Conservation (phyloP, 306 rosid species). For the Amphicarpaea edgeworthii region DNA sequence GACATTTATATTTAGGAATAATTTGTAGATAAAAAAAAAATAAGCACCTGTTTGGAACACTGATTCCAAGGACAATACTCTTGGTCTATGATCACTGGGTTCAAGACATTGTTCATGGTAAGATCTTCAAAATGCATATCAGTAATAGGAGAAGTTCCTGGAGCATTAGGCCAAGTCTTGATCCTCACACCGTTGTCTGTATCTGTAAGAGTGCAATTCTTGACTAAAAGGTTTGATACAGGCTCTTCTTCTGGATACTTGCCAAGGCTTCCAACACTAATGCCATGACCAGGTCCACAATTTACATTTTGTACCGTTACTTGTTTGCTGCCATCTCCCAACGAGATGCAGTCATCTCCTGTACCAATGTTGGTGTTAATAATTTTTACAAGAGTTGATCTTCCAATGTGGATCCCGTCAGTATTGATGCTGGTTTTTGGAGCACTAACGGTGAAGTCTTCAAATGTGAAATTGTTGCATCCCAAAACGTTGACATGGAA, state of each 20-base stretch:
- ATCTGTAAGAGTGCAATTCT: neutral
- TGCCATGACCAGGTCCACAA: neutral
- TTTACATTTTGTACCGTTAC: neutral
- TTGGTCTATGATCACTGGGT: slow-evolving; percentile 60
- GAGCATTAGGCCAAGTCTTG: neutral
- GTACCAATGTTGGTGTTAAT: neutral
- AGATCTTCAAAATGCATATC: slow-evolving; percentile 53
- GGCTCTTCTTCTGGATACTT: neutral
- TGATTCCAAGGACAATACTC: slow-evolving; percentile 63
- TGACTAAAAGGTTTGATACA: neutral
- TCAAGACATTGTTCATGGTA: slow-evolving; percentile 50
- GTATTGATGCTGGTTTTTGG: neutral
- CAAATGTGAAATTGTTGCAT: neutral
- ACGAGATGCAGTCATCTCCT: neutral
- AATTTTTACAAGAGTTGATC: neutral
- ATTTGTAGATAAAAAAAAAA: neutral
- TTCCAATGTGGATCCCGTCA: neutral
- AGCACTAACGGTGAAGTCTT: neutral
- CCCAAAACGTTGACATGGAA: neutral
- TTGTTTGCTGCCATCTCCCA: neutral
- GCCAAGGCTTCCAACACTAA: slow-evolving; percentile 7
- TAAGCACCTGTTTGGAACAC: slow-evolving; percentile 47
- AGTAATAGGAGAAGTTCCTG: neutral
- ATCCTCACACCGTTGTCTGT: neutral
- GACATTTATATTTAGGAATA: neutral